Evolutionary conservation across 2,329 filamentous ascomycete species (phyloP).

Genomic region (Beauveria pseudobassiana): DNA sequence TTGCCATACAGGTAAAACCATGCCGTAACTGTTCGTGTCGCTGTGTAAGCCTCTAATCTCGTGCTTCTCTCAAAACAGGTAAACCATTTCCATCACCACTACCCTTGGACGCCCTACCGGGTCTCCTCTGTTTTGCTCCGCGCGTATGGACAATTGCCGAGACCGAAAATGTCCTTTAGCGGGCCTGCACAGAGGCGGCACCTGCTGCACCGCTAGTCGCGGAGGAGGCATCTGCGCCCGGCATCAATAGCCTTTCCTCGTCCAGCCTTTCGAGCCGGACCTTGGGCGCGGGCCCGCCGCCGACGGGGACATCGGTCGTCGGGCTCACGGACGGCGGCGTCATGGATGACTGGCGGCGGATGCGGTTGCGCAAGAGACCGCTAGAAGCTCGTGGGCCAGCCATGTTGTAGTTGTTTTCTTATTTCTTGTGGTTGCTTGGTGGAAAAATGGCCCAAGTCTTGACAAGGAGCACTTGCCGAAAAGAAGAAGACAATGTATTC

Average conservation of each 20-base stretch:
- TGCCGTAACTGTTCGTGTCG: too few relatives aligned
- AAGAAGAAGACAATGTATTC: too few relatives aligned
- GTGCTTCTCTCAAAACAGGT: too few relatives aligned
- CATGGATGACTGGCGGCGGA: conserved; percentile 10
- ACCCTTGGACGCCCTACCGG: too few relatives aligned
- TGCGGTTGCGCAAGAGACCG: conserved; percentile 13
- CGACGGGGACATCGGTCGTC: conserved; percentile 2
- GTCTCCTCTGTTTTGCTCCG: too few relatives aligned
- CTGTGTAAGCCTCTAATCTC: too few relatives aligned
- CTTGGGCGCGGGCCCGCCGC: neutral
- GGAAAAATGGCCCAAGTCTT: too few relatives aligned
- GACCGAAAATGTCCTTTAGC: neutral
- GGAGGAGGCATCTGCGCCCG: neutral
- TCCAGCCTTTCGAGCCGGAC: conserved; percentile 3
- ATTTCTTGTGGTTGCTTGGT: too few relatives aligned
- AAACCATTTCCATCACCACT: too few relatives aligned
- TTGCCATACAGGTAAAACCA: too few relatives aligned
- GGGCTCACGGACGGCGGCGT: conserved; percentile 7
- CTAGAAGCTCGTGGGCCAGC: conserved; percentile 12
- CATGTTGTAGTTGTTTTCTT: conserved; percentile 3
- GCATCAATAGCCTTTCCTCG: neutral
- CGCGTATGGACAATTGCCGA: too few relatives aligned
- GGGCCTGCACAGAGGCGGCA: neutral
- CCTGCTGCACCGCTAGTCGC: neutral
- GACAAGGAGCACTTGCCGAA: too few relatives aligned